A percentile compares a stretch with the other conserved stretches of the same genome.
phyloP scores from a whole-genome alignment of 1,284 basidiomycete genomes.

The Puccinia hordei region DNA sequence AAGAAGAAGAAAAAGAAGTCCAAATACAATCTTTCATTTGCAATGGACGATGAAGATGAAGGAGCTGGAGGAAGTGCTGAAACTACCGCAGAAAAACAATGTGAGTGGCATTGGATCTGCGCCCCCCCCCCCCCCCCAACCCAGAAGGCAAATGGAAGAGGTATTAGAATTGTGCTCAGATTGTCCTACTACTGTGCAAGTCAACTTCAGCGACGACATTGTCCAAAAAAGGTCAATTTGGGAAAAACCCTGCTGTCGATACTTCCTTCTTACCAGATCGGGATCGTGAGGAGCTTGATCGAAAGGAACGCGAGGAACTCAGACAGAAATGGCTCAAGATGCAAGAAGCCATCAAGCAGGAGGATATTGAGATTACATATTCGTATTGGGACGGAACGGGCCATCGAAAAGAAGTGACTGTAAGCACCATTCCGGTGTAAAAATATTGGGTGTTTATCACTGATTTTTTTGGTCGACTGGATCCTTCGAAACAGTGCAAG shows the following conservation, averaged over 20 bases:
- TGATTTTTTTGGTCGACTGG: conserved; percentile 18
- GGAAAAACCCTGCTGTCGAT: conserved; percentile 94
- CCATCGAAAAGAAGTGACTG: conserved; percentile 85
- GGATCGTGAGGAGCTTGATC: conserved; percentile 88
- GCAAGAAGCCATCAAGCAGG: conserved; percentile 83
- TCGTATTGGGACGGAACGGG: conserved; percentile 99
- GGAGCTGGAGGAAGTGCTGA: conserved; percentile 55
- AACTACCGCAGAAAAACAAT: conserved; percentile 55
- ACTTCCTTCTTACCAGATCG: conserved; percentile 98
- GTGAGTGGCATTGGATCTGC: conserved; percentile 53
- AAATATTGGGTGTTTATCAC: conserved; percentile 44
- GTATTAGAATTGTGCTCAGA: conserved; percentile 57
- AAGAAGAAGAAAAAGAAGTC: conserved; percentile 74
- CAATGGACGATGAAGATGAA: conserved; percentile 73
- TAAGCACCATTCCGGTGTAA: conserved; percentile 61
- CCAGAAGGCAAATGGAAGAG: conserved; percentile 46
- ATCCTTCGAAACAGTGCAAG: conserved; percentile 71
- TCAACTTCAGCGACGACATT: conserved; percentile 52
- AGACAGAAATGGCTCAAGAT: conserved; percentile 84
- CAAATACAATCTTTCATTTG: conserved; percentile 85
- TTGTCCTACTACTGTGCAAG: conserved; percentile 39
- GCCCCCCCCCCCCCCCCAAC: conserved; percentile 14
- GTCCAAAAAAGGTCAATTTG: conserved; percentile 73
- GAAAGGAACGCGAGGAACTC: conserved; percentile 81
- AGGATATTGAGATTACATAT: conserved; percentile 88